These are phyloP conservation scores for Eucalyptus fibrosa DNA, from an alignment of 345 rosid genomes.

Conservation along the genomic window DNA sequence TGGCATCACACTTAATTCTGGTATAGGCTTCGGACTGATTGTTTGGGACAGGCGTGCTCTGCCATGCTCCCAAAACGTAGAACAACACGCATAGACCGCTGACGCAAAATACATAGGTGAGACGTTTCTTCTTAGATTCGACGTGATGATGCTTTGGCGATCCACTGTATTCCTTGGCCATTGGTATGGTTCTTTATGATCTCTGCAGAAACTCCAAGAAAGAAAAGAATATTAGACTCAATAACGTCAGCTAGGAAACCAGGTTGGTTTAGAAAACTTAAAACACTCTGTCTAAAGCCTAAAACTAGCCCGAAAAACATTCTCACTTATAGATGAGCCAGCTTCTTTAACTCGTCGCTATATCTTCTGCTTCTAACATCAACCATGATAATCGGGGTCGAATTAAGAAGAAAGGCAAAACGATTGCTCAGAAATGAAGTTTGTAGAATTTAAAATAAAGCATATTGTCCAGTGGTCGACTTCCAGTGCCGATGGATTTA, in stretches of 20 bases:
- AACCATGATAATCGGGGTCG: neutral
- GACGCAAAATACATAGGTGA: constrained; percentile 65
- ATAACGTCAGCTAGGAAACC: neutral
- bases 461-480: neutral
- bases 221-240: neutral
- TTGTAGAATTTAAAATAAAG: neutral
- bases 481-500: neutral
- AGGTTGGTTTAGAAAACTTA: neutral
- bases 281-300: neutral
- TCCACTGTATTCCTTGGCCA: constrained; percentile 56
- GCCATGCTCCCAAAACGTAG: constrained; percentile 86
- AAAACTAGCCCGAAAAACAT: neutral
- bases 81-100: constrained; percentile 78
- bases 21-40: constrained; percentile 17
- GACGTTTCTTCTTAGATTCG: constrained; percentile 60
- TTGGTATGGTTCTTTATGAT: neutral
- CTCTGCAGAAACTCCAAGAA: neutral
- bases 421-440: neutral
- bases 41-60: constrained; percentile 21
- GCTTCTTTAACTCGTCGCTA: neutral
- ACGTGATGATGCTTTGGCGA: constrained; percentile 46
- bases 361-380: neutral
- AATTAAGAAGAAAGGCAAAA: neutral
- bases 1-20: constrained; percentile 26
- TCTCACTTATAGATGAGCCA: neutral